Base-by-base conservation (phyloP, 805 yeast genomes). In the Jamesozyma piceae region DNA sequence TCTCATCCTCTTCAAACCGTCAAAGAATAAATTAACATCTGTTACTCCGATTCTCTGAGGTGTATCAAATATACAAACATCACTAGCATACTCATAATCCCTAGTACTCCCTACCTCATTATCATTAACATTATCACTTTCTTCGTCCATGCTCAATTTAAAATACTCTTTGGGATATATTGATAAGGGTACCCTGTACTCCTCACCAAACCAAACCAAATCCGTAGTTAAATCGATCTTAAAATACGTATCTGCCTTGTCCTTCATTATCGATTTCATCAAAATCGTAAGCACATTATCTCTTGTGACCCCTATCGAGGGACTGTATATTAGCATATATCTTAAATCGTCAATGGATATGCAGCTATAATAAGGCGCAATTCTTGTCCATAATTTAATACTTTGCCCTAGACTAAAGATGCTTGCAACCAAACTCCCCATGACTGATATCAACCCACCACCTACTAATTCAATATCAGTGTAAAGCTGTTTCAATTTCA, bases 311-410 rank as follows among this genome's bases (percentile, higher is more conserved):
- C 26, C 34, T 3, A 40, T 35, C 4, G 14, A 17, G 1, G 38
- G 30, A 34, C 41, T 43, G 10, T 52, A 39, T 28, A 38, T 33
- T 6, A 60, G 48, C 42, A 41, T 41, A 1, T 37, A 26, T 37
- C 51, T 51, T 13, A 58, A 30, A 38, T 60, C 63, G 8, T 37
- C 22, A 6, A 60, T 46, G 8, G 62, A 53, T 11, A 58, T 54
- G 42, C 62, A 52, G 13, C 57, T 49, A 40, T 58, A 58, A 10
- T 51, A 44, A 6, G 55, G 55, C 6, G 62, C 62, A 24, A 60
- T 46, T 19, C 46, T 45, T 8, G 43, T 43, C 63, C 63, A 57
- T 17, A 58, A 41, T 35, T 49, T 55, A 14, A 51, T 41, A 30
- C 50, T 44, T 21, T 50, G 58, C 4, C 49, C 51, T 35, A 50